A percentile compares a stretch with the other conserved stretches of the same genome.
phyloP scores from a whole-genome alignment of 768 basidiomycete species.

The Boletus pseudo-olivaceus region DNA sequence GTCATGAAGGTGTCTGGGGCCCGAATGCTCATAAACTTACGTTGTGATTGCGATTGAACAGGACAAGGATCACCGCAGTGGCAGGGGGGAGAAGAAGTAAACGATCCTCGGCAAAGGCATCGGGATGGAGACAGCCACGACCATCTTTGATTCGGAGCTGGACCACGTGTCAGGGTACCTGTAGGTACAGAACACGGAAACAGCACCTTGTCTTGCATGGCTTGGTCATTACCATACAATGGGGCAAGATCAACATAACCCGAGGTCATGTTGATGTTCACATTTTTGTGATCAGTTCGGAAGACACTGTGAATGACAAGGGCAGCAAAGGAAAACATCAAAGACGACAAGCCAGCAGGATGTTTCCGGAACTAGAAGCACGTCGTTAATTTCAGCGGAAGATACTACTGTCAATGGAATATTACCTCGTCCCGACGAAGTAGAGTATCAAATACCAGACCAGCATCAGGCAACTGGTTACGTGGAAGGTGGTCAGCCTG shows the following conservation, averaged over 20 bases:
- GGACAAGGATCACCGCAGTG: constrained; percentile 67
- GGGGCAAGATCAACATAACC: constrained; percentile 85
- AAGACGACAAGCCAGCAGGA: constrained; percentile 71
- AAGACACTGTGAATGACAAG: constrained; percentile 86
- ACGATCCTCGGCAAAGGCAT: constrained; percentile 76
- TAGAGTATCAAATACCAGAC: constrained; percentile 76
- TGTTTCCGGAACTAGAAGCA: constrained; percentile 61
- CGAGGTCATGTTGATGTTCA: constrained; percentile 77
- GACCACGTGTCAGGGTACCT: background rate
- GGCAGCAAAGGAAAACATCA: constrained; percentile 82
- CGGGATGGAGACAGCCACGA: constrained; percentile 62
- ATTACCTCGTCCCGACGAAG: constrained; percentile 66
- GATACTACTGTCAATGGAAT: background rate
- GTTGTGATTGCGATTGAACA: constrained; percentile 91
- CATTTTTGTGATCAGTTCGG: constrained; percentile 68
- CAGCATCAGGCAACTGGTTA: constrained; percentile 74
- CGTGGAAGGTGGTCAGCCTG: constrained; percentile 59
- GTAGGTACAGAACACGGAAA: background rate
- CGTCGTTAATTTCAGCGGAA: background rate
- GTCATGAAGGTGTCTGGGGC: background rate
- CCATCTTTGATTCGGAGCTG: constrained; percentile 49
- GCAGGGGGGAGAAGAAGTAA: constrained; percentile 77
- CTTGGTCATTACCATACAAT: constrained; percentile 73
- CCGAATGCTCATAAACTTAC: constrained; percentile 38
- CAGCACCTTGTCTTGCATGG: constrained; percentile 54